A percentile compares a stretch with the other conserved stretches of the same genome.
phyloP scores from a whole-genome alignment of 2,329 filamentous ascomycete species.

The Ilyonectria destructans region DNA sequence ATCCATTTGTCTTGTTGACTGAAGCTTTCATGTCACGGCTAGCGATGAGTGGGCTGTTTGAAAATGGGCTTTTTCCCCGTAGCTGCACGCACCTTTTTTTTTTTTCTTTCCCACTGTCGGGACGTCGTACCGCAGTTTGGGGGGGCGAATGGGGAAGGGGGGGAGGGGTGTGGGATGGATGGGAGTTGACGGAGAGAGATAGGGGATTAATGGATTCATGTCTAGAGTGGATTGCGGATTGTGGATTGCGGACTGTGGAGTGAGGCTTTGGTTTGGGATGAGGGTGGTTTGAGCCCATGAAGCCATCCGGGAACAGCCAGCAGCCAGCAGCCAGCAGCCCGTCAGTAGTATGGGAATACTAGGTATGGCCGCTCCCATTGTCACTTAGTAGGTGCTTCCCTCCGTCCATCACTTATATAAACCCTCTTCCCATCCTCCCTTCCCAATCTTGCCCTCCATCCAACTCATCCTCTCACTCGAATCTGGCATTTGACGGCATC shows the following conservation, averaged over 20 bases:
- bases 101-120: neutral
- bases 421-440: constrained; percentile 28
- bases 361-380: constrained; percentile 9
- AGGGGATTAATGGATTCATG: constrained; percentile 31
- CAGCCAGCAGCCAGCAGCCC: neutral
- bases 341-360: neutral
- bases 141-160: constrained; percentile 10
- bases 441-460: constrained; percentile 19
- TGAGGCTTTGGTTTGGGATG: constrained; percentile 9
- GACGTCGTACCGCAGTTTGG: neutral
- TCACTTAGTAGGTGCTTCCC: neutral
- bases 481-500: constrained; percentile 21
- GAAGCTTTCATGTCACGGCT: constrained; percentile 48
- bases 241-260: constrained; percentile 24
- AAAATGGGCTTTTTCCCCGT: neutral
- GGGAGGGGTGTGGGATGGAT: constrained; percentile 10
- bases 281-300: neutral
- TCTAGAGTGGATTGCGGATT: constrained; percentile 22
- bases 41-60: constrained; percentile 37
- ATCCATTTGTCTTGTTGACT: constrained; percentile 31
- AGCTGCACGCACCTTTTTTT: neutral
- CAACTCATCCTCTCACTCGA: constrained; percentile 20
- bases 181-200: constrained; percentile 34
- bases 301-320: neutral
- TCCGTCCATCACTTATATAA: constrained; percentile 26